Evolutionary conservation across 306 rosid genomes (phyloP).

Genomic region (Abrus precatorius): DNA sequence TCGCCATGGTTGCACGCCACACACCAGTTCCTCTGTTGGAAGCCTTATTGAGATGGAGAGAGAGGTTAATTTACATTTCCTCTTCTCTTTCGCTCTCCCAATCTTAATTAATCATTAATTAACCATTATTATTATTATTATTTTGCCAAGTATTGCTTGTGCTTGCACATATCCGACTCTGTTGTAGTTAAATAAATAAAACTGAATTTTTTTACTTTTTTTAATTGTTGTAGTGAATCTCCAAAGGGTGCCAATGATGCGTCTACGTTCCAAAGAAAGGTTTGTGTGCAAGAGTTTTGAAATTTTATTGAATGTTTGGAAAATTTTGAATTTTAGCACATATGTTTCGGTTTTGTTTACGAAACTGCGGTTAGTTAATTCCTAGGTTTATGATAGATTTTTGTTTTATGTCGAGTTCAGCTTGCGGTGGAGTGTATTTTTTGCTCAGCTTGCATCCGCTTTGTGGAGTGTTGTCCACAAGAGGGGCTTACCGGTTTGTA

Average conservation of each 20-base stretch:
- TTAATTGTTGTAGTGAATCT: slow-evolving; percentile 76
- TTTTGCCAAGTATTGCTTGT: slow-evolving; percentile 5
- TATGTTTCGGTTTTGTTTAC: not conserved
- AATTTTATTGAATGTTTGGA: not conserved
- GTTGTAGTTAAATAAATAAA: slow-evolving; percentile 25
- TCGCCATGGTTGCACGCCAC: slow-evolving; percentile 98
- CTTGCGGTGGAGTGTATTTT: slow-evolving; percentile 99
- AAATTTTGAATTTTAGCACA: slow-evolving; percentile 25
- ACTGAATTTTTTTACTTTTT: not conserved
- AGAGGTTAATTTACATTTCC: slow-evolving; percentile 53
- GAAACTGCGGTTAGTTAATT: slow-evolving; percentile 25
- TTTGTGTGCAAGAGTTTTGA: slow-evolving; percentile 36
- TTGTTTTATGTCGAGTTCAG: slow-evolving; percentile 57
- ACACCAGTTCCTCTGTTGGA: slow-evolving; percentile 98
- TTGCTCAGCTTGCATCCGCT: slow-evolving; percentile 98
- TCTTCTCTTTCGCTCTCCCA: not conserved
- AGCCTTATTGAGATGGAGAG: slow-evolving; percentile 96
- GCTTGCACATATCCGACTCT: not conserved
- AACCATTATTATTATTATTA: not conserved
- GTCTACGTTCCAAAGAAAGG: slow-evolving; percentile 97
- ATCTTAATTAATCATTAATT: not conserved
- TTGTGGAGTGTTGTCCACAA: slow-evolving; percentile 99
- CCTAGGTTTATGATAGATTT: slow-evolving; percentile 29
- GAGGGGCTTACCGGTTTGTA: slow-evolving; percentile 95
- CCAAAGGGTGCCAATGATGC: slow-evolving; percentile 98